A percentile compares a stretch with the other conserved stretches of the same genome.
phyloP scores from a whole-genome alignment of 169 alveolate species.

The Plasmodium sp. region DNA sequence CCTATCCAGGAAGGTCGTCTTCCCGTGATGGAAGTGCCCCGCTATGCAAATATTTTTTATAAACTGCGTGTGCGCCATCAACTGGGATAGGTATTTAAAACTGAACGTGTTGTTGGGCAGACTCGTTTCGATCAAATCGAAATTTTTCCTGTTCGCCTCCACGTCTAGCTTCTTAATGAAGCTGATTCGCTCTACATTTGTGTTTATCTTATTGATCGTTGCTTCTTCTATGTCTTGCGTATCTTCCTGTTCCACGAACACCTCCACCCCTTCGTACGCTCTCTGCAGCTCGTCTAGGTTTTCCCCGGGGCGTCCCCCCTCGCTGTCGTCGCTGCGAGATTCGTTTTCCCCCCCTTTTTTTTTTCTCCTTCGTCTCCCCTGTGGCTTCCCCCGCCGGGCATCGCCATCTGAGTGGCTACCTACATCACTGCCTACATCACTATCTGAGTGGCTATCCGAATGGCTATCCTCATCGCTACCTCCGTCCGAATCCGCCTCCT shows the following conservation, averaged over 20 bases:
- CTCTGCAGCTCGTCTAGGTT: conserved; percentile 79
- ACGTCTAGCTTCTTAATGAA: conserved; percentile 79
- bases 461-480: conserved; percentile 31
- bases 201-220: conserved; percentile 95
- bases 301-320: not conserved
- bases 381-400: conserved; percentile 73
- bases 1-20: conserved; percentile 97
- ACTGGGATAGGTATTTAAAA: conserved; percentile 92
- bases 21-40: conserved; percentile 99
- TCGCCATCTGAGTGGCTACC: not conserved
- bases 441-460: conserved; percentile 63
- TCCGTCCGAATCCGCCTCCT: conserved; percentile 84
- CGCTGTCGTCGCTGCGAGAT: conserved; percentile 32
- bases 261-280: conserved; percentile 82
- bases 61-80: conserved; percentile 94
- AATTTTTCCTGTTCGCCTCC: conserved; percentile 82
- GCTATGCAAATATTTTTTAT: conserved; percentile 96
- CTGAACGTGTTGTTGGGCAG: conserved; percentile 93
- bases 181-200: conserved; percentile 84
- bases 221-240: conserved; percentile 98
- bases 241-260: conserved; percentile 97
- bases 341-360: conserved; percentile 57
- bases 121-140: conserved; percentile 82
- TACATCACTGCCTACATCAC: not conserved
- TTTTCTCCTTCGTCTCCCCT: not conserved